Conservation (phyloP, 164 flowering plant species). For the Warburgia ugandensis region DNA sequence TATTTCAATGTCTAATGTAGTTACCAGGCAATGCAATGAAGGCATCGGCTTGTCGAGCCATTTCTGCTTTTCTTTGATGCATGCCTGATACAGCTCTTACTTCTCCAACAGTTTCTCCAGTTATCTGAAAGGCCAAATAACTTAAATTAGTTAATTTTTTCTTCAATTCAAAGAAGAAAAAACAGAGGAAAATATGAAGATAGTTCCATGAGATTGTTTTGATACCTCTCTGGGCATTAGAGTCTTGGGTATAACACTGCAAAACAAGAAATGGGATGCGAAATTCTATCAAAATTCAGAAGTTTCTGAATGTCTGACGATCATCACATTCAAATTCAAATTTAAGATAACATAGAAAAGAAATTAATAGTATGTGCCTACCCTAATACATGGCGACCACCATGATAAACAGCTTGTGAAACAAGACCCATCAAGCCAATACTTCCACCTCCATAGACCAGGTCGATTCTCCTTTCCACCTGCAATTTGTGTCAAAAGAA, state of each 20-base stretch:
- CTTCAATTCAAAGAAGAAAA: neutral
- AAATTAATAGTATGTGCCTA: no score
- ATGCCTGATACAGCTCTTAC: conserved; percentile 63
- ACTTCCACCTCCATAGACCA: conserved; percentile 81
- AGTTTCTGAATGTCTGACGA: no score
- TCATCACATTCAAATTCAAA: no score
- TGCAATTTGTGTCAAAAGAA: neutral
- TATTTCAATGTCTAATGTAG: neutral
- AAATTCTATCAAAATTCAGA: conserved; percentile 17
- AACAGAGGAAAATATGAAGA: neutral
- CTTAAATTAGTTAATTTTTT: no score
- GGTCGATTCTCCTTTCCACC: conserved; percentile 45
- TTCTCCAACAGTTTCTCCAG: conserved; percentile 72
- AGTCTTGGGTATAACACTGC: conserved; percentile 92
- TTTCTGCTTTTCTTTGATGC: conserved; percentile 88
- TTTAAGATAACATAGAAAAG: no score
- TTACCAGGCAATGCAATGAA: conserved; percentile 80
- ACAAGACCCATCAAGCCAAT: conserved; percentile 73
- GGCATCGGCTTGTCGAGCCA: conserved; percentile 88
- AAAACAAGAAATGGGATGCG: conserved; percentile 52
- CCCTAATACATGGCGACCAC: conserved; percentile 85
- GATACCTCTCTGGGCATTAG: conserved; percentile 99
- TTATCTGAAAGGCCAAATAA: no score
- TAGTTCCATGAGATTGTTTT: neutral
- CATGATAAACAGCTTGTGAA: conserved; percentile 75